Evolutionary conservation across 306 rosid species (phyloP), one percentile per base, ranked within the genome.

Genomic region (Acacia confusa): DNA sequence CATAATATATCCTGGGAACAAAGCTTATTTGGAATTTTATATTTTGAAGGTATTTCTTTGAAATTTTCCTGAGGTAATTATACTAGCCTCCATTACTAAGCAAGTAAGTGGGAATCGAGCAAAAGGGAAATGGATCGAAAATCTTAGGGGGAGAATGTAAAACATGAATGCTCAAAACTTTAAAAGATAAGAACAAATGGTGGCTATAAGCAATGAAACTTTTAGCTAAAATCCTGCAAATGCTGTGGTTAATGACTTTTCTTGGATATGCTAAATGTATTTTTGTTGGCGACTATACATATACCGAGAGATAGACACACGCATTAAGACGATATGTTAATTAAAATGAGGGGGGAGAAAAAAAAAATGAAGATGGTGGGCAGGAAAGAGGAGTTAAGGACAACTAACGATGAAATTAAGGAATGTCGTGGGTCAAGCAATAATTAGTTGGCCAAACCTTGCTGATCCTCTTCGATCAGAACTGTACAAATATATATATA

Each of bases 371-470:
- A 80, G 82, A 79, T 77, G 79, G 85, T 80, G 73, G 89, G 81
- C 79, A 83, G 81, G 57, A 32, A 58, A 66, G 82, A 86, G 66
- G 79, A 73, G 89, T 83, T 43, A 76, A 79, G 68, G 74, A 65
- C 80, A 60, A 34, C 80, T 76, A 83, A 84, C 77, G 80, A 82
- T 83, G 80, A 20, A 72, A 84, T 77, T 81, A 81, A 76, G 87
- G 76, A 90, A 88, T 85, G 74, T 82, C 68, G 88, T 81, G 90
- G 88, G 70, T 77, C 82, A 79, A 65, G 86, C 90, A 91, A 89
- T 95, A 76, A 90, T 91, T 90, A 85, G 91, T 87, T 78, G 92
- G 94, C 77, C 82, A 85, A 50, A 67, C 25, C 25, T 67, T 70
- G 68, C 87, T 85, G 93, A 95, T 89, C 95, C 94, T 82, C 25